These are phyloP conservation scores for Teratosphaeria pseudoeucalypti DNA, from an alignment of 2,329 filamentous ascomycete genomes.

Conservation along the genomic window DNA sequence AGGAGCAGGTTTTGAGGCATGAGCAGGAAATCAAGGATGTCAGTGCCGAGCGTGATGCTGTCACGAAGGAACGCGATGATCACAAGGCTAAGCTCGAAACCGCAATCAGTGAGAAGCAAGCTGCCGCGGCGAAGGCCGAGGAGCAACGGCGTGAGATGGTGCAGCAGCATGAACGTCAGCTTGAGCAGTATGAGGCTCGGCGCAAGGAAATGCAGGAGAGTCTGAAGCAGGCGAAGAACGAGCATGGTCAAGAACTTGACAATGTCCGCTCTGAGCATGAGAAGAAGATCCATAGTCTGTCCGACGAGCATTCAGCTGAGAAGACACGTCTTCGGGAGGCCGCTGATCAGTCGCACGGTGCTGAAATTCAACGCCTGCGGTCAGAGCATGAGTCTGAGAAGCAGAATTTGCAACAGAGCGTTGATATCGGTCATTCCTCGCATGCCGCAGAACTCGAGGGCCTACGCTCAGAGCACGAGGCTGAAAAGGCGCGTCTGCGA, in stretches of 20 bases:
- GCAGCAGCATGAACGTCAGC: not conserved
- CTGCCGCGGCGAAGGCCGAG: conserved; percentile 1
- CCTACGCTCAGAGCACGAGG: not conserved
- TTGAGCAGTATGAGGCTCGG: not conserved
- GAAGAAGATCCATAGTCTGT: not conserved
- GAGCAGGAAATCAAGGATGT: conserved; percentile 5
- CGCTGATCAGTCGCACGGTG: not conserved
- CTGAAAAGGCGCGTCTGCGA: not conserved
- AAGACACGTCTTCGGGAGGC: not conserved
- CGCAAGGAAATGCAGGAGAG: not conserved
- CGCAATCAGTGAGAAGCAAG: conserved; percentile 2
- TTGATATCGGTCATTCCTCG: not conserved
- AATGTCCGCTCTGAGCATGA: not conserved
- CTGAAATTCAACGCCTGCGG: not conserved
- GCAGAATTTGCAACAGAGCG: not conserved
- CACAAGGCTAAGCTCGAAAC: conserved; percentile 5
- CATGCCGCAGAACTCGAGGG: not conserved
- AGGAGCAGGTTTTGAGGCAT: conserved; percentile 5
- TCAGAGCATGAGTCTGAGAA: not conserved
- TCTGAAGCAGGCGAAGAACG: conserved; percentile 1
- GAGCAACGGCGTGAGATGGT: not conserved
- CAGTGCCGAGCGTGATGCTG: conserved; percentile 4
- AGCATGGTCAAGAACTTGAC: conserved; percentile 4
- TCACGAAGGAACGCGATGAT: conserved; percentile 6
- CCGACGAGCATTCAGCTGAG: conserved; percentile 2